Conservation (phyloP, 2,329 filamentous ascomycete genomes). For the Sporothrix dimorphospora region DNA sequence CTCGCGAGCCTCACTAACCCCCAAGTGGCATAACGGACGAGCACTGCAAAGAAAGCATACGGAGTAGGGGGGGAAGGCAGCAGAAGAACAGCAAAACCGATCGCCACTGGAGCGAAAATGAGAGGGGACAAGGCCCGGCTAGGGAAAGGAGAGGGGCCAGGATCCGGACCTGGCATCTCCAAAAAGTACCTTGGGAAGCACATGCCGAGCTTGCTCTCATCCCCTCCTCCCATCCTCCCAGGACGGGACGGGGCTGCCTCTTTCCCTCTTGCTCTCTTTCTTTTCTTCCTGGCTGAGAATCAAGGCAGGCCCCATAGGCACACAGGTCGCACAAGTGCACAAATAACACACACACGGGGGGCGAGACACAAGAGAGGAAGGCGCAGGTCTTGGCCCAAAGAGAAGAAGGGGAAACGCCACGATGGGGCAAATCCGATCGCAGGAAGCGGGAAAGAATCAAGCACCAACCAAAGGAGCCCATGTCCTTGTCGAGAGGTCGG, state of each 20-base stretch:
- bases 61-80: neutral
- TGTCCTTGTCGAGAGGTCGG: neutral
- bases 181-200: constrained; percentile 3
- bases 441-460: constrained; percentile 3
- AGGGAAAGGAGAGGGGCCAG: neutral
- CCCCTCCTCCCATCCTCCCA: too few relatives aligned
- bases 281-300: neutral
- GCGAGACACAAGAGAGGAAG: neutral
- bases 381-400: constrained; percentile 7
- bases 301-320: neutral
- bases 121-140: neutral
- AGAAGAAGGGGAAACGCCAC: too few relatives aligned
- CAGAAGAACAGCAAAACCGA: neutral
- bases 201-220: constrained; percentile 11
- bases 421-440: constrained; percentile 17
- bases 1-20: constrained; percentile 7
- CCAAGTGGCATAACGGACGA: constrained; percentile 10
- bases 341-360: neutral
- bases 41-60: neutral
- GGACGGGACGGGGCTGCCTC: neutral
- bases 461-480: constrained; percentile 11
- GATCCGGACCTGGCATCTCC: neutral
- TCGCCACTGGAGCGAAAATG: constrained; percentile 23
- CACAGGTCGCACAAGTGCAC: neutral
- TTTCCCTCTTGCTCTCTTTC: too few relatives aligned